phyloP scores from a whole-genome alignment of 257 asterid species.

The Solanum corneliomulleri region DNA sequence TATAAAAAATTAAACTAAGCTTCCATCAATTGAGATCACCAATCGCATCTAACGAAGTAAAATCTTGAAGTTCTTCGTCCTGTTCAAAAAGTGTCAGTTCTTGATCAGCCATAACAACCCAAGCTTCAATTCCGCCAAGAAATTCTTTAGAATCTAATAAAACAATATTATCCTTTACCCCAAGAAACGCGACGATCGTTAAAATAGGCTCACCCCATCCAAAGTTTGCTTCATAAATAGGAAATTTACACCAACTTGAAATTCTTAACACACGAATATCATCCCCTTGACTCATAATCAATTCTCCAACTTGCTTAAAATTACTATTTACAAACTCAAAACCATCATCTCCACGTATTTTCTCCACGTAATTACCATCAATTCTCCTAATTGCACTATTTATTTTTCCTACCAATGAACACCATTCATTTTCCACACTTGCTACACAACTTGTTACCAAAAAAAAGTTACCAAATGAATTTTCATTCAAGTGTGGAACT shows the following conservation, averaged over 20 bases:
- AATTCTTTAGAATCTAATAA: slow-evolving; percentile 8
- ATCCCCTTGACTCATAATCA: neutral
- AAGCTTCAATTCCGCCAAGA: slow-evolving; percentile 22
- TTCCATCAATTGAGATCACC: neutral
- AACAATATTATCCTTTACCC: neutral
- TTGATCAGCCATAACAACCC: slow-evolving; percentile 12
- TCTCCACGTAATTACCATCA: slow-evolving; percentile 3
- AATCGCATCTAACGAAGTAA: neutral
- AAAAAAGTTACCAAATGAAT: slow-evolving; percentile 52
- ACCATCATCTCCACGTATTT: slow-evolving; percentile 28
- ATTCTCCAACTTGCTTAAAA: slow-evolving; percentile 11
- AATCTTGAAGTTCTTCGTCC: neutral
- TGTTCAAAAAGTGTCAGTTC: slow-evolving; percentile 11
- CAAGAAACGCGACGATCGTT: slow-evolving; percentile 15
- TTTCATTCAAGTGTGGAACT: slow-evolving; percentile 15
- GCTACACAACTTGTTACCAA: slow-evolving; percentile 25
- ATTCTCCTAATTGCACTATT: slow-evolving; percentile 23
- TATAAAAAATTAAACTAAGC: neutral
- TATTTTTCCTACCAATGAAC: slow-evolving; percentile 21
- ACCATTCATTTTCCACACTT: slow-evolving; percentile 19
- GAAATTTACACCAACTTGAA: slow-evolving; percentile 36
- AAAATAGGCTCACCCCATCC: slow-evolving; percentile 61
- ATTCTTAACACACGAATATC: slow-evolving; percentile 22
- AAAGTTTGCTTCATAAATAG: slow-evolving; percentile 26
- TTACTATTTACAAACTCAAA: slow-evolving; percentile 22